Conservation (phyloP, 768 basidiomycete species). For the Tylopilus subfusipes region DNA sequence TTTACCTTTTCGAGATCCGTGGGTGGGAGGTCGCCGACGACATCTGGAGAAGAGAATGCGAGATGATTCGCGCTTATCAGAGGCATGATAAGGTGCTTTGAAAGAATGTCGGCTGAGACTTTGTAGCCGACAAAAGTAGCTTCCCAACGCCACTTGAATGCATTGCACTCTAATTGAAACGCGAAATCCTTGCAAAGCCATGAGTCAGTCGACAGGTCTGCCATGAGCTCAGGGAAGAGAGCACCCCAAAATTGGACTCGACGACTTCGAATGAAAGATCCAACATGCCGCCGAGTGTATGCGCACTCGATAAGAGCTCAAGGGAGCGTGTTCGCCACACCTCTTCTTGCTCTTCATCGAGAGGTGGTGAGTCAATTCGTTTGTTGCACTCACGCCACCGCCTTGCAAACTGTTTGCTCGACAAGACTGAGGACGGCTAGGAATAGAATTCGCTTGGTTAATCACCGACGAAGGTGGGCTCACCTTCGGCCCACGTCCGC, state of each 20-base stretch:
- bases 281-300: constrained; percentile 58
- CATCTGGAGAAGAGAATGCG: constrained; percentile 59
- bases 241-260: constrained; percentile 58
- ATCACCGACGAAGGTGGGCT: constrained; percentile 18
- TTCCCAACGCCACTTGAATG: constrained; percentile 81
- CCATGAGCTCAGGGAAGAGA: not conserved
- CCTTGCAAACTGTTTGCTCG: constrained; percentile 56
- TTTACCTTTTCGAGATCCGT: constrained; percentile 64
- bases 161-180: constrained; percentile 53
- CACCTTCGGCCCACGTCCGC: constrained; percentile 74
- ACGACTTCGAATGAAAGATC: constrained; percentile 59
- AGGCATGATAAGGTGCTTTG: constrained; percentile 74
- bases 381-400: constrained; percentile 66
- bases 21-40: constrained; percentile 52
- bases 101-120: constrained; percentile 67
- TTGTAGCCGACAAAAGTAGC: constrained; percentile 60
- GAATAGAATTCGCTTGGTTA: constrained; percentile 18
- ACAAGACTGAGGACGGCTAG: constrained; percentile 41
- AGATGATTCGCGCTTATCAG: constrained; percentile 69
- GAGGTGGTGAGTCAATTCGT: constrained; percentile 27
- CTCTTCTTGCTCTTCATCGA: constrained; percentile 47
- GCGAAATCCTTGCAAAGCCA: constrained; percentile 55
- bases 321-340: constrained; percentile 57
- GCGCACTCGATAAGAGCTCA: constrained; percentile 52
- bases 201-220: constrained; percentile 11